A percentile compares a stretch with the other conserved stretches of the same genome.
Conservation (phyloP, 371 early-diverging fungal species). For the Circinella umbellata region DNA sequence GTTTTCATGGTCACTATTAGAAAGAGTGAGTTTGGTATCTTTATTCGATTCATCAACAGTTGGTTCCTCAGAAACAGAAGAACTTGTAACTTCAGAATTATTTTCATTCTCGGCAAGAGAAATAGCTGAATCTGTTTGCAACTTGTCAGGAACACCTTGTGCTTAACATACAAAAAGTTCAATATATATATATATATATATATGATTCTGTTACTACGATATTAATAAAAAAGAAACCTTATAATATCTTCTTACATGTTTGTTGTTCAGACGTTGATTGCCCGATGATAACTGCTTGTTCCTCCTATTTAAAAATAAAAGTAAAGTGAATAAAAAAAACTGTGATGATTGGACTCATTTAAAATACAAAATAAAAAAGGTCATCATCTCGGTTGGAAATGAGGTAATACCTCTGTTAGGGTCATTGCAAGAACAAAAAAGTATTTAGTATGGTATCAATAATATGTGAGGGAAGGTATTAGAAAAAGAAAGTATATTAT, state of each 20-base stretch:
- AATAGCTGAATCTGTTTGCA: constrained; percentile 3
- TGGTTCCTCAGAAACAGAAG: not conserved
- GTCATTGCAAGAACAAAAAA: constrained; percentile 4
- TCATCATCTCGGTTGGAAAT: constrained; percentile 9
- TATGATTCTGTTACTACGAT: no score
- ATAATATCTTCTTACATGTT: not conserved
- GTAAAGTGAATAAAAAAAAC: not conserved
- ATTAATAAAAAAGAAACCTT: no score
- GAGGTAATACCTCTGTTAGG: constrained; percentile 11
- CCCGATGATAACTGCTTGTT: not conserved
- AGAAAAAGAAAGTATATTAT: not conserved
- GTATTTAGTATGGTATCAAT: not conserved
- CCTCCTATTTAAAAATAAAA: not conserved
- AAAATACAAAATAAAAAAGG: no score
- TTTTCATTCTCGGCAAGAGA: not conserved
- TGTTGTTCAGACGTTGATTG: not conserved
- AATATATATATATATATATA: no score
- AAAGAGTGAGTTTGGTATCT: not conserved
- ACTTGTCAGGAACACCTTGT: not conserved
- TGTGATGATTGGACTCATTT: not conserved
- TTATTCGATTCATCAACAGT: not conserved
- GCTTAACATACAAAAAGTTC: not conserved
- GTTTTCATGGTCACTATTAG: no score
- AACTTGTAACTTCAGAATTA: not conserved
- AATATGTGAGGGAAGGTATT: not conserved